phyloP scores from a whole-genome alignment of 805 yeast species.

The Lipomyces chichibuensis region DNA sequence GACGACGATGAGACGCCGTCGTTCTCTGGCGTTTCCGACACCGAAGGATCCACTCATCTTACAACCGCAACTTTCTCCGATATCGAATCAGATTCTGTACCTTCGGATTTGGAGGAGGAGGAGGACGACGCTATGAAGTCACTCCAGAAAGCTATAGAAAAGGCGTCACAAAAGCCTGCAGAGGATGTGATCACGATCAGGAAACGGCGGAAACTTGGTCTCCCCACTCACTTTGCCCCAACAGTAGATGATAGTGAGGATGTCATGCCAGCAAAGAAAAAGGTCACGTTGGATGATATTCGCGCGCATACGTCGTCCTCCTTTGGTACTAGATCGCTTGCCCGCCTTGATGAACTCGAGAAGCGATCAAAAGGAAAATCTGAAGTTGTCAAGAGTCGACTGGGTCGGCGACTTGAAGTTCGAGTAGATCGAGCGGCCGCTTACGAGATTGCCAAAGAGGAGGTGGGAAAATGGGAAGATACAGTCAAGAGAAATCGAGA shows the following conservation, averaged over 20 bases:
- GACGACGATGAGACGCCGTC: neutral
- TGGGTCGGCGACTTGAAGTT: constrained; percentile 83
- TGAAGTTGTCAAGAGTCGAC: constrained; percentile 71
- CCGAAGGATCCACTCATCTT: neutral
- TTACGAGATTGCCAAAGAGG: constrained; percentile 82
- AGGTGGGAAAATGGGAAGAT: constrained; percentile 87
- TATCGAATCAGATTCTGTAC: constrained; percentile 71
- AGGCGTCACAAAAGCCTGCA: constrained; percentile 50
- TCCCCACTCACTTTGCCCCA: constrained; percentile 7
- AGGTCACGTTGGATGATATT: constrained; percentile 54
- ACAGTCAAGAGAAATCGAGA: constrained; percentile 74
- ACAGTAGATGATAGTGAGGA: constrained; percentile 14
- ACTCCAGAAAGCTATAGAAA: constrained; percentile 76
- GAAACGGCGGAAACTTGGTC: constrained; percentile 15
- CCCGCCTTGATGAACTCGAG: constrained; percentile 50
- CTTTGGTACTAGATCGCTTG: constrained; percentile 53
- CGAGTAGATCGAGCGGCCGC: constrained; percentile 88
- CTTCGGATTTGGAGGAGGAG: constrained; percentile 58
- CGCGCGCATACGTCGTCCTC: constrained; percentile 66
- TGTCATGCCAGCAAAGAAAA: constrained; percentile 44
- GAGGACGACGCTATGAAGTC: constrained; percentile 56
- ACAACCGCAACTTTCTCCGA: constrained; percentile 39
- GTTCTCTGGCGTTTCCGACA: constrained; percentile 40
- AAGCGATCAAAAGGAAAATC: constrained; percentile 34
- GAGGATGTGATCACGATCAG: constrained; percentile 1